These are phyloP conservation scores for Phaeophleospora eucalypticola DNA, from an alignment of 2,329 filamentous ascomycete genomes.

Conservation along the genomic window DNA sequence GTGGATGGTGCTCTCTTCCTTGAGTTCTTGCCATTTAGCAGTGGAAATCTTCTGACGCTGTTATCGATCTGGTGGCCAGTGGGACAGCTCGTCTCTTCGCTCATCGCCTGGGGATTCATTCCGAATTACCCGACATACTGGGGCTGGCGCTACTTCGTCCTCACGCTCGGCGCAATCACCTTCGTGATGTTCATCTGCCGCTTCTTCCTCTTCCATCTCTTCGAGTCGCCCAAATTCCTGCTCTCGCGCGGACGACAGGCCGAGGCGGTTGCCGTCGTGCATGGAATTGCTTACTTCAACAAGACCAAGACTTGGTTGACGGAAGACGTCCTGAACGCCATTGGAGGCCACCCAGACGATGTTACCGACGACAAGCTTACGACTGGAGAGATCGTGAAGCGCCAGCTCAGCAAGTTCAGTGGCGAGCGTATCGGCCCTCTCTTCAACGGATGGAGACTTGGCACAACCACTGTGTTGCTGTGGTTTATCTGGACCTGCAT, in stretches of 20 bases:
- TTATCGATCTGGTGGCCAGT: conserved; percentile 86
- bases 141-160: conserved; percentile 73
- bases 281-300: conserved; percentile 18
- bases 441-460: conserved; percentile 48
- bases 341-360: conserved; percentile 54
- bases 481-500: conserved; percentile 70
- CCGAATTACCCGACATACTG: conserved; percentile 49
- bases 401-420: conserved; percentile 64
- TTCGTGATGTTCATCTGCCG: conserved; percentile 73
- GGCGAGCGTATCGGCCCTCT: conserved; percentile 62
- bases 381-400: conserved; percentile 50
- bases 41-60: conserved; percentile 73
- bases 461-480: conserved; percentile 49
- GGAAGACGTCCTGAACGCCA: conserved; percentile 58
- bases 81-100: conserved; percentile 68
- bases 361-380: conserved; percentile 39
- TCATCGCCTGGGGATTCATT: conserved; percentile 35
- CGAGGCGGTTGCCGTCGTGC: conserved; percentile 68
- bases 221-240: conserved; percentile 81
- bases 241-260: conserved; percentile 70
- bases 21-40: conserved; percentile 64
- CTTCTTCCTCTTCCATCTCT: conserved; percentile 75
- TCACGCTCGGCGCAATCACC: conserved; percentile 67
- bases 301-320: conserved; percentile 69
- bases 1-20: conserved; percentile 79